Base-by-base conservation (phyloP, 768 basidiomycete genomes). In the Suillus occidentalis region DNA sequence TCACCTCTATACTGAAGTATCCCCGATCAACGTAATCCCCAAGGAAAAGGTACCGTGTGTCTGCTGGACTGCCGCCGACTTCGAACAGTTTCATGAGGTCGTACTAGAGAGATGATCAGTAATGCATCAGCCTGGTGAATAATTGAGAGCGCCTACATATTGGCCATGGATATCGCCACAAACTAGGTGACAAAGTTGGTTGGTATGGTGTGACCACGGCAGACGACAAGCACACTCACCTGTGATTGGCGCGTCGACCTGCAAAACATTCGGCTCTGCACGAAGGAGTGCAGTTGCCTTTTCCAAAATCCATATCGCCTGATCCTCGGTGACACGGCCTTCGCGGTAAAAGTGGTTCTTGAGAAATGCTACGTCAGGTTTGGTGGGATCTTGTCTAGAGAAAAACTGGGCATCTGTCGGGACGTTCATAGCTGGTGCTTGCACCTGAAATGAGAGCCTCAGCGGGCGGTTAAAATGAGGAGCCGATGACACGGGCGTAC, bases 261-360 rank as follows among this genome's bases (percentile, higher is more conserved):
- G 86, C 62, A 99, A 82, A 67, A 99, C 85, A 74, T 99, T 99
- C 16, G 91, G 86, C 79, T 99, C 97, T 58, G 84, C 78, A 67
- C 86, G 86, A 71, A 99, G 81, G 25, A 99, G 68, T 68, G 94
- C 92, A 0, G 91, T 89, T n/a, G 87, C 92, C 78, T 89, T 91
- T 67, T 92, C 87, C 69, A 99, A 79, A 73, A 99, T 99, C 83
- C 89, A 97, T 67, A 97, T 75, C 4, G 97, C 97, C 76, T 99
- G 95, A 53, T 96, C 94, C 76, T 99, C 97, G 20, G 89, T 95
- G 69, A 99, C 70, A 60, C 96, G 83, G 0, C 97, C 97, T 76
- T 98, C 97, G 42, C 97, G 87, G 78, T 99, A 99, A 75, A 99
- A 98, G 79, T 99, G 97, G 72, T 98, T 99, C 83, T 99, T 99